Conservation (phyloP, 768 basidiomycete species). For the Panellus pusillus region DNA sequence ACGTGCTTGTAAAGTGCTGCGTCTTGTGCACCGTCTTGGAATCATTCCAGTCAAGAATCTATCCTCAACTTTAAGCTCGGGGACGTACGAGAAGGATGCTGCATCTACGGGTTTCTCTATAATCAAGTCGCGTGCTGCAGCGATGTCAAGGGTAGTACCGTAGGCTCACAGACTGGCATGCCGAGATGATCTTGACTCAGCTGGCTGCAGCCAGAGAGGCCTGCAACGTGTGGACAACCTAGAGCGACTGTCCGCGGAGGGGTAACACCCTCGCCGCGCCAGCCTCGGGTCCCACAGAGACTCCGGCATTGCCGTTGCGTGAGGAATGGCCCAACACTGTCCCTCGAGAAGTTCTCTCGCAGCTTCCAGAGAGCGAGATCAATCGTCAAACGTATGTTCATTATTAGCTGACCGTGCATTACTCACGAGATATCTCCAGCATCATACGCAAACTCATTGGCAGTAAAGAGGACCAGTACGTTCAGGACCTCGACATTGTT, state of each 20-base stretch:
- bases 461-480: constrained; percentile 84
- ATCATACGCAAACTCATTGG: constrained; percentile 91
- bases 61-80: constrained; percentile 52
- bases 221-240: constrained; percentile 66
- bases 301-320: constrained; percentile 29
- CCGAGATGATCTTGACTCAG: not conserved
- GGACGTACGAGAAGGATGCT: constrained; percentile 68
- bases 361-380: constrained; percentile 75
- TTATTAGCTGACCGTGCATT: not conserved
- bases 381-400: constrained; percentile 69
- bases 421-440: constrained; percentile 22
- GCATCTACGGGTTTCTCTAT: constrained; percentile 68
- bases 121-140: constrained; percentile 72
- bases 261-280: constrained; percentile 40
- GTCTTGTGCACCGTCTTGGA: constrained; percentile 19
- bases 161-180: constrained; percentile 23
- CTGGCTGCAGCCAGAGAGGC: constrained; percentile 56
- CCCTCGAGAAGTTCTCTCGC: constrained; percentile 35
- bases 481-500: constrained; percentile 82
- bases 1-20: constrained; percentile 74
- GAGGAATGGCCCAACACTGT: constrained; percentile 51
- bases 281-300: constrained; percentile 31
- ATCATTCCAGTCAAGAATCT: not conserved
- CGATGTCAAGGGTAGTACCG: constrained; percentile 63
- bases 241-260: constrained; percentile 77